Base-by-base conservation (phyloP, 2,329 filamentous ascomycete genomes). In the Sarocladiaceae sp. region DNA sequence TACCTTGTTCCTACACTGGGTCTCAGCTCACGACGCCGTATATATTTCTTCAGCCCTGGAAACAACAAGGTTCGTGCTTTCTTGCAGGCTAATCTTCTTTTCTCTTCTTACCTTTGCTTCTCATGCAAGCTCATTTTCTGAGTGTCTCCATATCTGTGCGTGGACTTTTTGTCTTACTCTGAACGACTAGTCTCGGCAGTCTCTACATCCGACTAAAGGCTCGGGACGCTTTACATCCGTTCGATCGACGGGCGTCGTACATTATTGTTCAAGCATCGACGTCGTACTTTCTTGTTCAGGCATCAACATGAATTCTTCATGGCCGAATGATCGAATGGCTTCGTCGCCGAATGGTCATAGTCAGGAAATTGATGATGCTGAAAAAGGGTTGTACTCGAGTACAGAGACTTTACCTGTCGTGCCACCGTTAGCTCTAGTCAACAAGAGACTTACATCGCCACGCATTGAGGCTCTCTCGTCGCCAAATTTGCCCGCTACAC, bases 371-470 rank as follows among this genome's bases (percentile, higher is more conserved):
- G 62, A 65, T 40, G 65, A 66, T 53, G 62, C 64, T n/a, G 68
- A 71, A 53, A 69, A 69, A 59, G 65, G 66, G 15, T 46, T 69
- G 18, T 65, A 62, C 54, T 63, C 64, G 52, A 62, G 52, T 56
- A 61, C 57, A 5, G 42, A 56, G 17, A 60, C 33, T 26, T 51
- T 64, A 13, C 57, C 59, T 5, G 52, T 59, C n/a, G 26, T 59
- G 11, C 57, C 66, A 28, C 51, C 62, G 18, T 53, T 56, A 17
- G 56, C 48, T 17, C 52, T 57, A 29, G 25, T 57, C 18, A 57
- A 61, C 47, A 52, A 61, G 52, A 64, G 59, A 54, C 57, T 29
- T 17, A 44, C 33, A 20, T 48, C 55, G 4, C 20, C 40, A 17
- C 11, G 36, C 10, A 18, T 44, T 18, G 10, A 23, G 39, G 52